Base-by-base conservation (phyloP, 2,329 filamentous ascomycete genomes). In the Pseudogymnoascus sp. region DNA sequence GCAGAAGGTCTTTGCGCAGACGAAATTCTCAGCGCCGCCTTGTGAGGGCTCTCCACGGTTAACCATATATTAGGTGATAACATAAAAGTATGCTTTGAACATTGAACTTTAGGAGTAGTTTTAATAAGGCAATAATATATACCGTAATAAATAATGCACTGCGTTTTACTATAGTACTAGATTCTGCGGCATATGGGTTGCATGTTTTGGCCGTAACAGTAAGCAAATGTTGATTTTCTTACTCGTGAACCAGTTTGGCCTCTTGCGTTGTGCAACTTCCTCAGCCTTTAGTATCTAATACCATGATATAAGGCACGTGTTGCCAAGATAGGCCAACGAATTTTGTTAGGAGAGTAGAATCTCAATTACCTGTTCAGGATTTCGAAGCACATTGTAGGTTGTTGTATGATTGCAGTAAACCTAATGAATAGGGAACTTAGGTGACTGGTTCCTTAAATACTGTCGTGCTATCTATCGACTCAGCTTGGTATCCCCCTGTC, bases 1-100 rank as follows among this genome's bases (percentile, higher is more conserved):
- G 80, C 90, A 95, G 74, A 95, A 96, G 80, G 82, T 93, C 1
- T 95, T 81, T 72, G 78, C 82, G 1, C 77, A 85, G 76, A 85
- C 82, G 2, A 80, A 78, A 70, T 83, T 82, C 63, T 85, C 82
- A 1, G 72, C 75, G 33, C 82, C 81, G 0, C 71, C 74, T 10
- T 76, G 75, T 2, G 61, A 68, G 18, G 79, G 77, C 0, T 74
- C 73, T 7, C 79, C 79, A 0, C 67, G 73, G 64, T 62, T 81
- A 63, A 80, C 75, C 2, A 73, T 62, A 10, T 79, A 73, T 59
- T 37, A 37, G 6, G 35, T 37, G 6, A 37, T 37, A 37, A 37
- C 35, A 37, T 37, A n/a, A 37, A 37, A n/a, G 35, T 5, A 37
- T 6, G 35, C 35, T 37, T 37, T 37, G n/a, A 37, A 37, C 35